phyloP scores from a whole-genome alignment of 345 rosid genomes.

The Bruguiera parviflora region DNA sequence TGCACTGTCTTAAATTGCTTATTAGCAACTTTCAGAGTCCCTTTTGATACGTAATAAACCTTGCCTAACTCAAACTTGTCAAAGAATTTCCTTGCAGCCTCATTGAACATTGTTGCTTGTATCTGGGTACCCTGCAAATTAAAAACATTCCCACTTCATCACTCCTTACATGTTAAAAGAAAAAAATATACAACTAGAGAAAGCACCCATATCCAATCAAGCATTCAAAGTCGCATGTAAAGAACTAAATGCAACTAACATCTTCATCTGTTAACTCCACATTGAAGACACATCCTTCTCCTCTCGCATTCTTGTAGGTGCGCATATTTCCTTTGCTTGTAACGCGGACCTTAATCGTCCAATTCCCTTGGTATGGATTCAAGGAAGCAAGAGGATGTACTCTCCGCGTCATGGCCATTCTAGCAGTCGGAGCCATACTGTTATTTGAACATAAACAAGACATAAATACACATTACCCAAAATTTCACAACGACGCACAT shows the following conservation, averaged over 20 bases:
- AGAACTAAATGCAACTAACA: conserved; percentile 38
- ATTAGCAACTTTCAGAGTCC: conserved; percentile 76
- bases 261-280: conserved; percentile 93
- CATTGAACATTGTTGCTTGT: conserved; percentile 95
- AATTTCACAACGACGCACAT: neutral
- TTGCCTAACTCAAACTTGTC: conserved; percentile 77
- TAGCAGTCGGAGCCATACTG: conserved; percentile 79
- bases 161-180: no score
- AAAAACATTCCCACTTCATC: neutral
- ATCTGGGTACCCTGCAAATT: conserved; percentile 77
- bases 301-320: conserved; percentile 76
- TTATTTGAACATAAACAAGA: neutral
- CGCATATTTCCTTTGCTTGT: conserved; percentile 88
- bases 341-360: conserved; percentile 90
- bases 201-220: neutral
- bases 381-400: conserved; percentile 88
- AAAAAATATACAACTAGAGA: no score
- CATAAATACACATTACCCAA: conserved; percentile 1
- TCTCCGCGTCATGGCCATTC: conserved; percentile 86
- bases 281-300: conserved; percentile 95
- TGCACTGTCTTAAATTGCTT: conserved; percentile 84
- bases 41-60: conserved; percentile 81
- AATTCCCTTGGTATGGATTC: conserved; percentile 94
- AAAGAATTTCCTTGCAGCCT: conserved; percentile 76
- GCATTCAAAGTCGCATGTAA: neutral